A percentile compares a stretch with the other conserved stretches of the same genome.
Conservation (phyloP, 306 rosid species). For the Dalbergia cultrata region DNA sequence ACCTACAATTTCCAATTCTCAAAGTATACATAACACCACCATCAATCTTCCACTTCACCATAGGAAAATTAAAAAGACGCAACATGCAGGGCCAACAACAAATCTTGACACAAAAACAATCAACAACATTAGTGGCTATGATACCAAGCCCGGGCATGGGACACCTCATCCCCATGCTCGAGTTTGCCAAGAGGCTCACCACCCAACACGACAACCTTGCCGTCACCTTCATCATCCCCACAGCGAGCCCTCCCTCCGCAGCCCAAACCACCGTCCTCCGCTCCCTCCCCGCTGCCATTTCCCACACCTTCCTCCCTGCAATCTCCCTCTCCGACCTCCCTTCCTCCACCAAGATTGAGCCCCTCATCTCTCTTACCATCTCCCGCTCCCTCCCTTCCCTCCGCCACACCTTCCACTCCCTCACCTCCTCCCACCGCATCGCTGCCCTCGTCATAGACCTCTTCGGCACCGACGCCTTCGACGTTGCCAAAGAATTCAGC, state of each 20-base stretch:
- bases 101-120: neutral
- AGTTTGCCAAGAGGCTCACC: conserved; percentile 69
- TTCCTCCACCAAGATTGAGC: conserved; percentile 7
- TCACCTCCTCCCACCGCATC: neutral
- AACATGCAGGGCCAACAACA: conserved; percentile 45
- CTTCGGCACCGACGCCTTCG: conserved; percentile 70
- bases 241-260: conserved; percentile 60
- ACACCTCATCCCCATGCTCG: conserved; percentile 81
- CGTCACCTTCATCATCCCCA: conserved; percentile 66
- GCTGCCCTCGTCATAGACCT: conserved; percentile 61
- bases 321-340: conserved; percentile 39
- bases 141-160: conserved; percentile 86
- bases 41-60: neutral
- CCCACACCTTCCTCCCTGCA: conserved; percentile 45
- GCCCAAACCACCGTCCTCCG: conserved; percentile 58
- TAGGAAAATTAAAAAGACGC: no score
- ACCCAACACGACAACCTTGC: conserved; percentile 43
- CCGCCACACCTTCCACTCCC: conserved; percentile 21
- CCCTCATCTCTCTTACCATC: conserved; percentile 47
- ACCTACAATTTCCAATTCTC: no score
- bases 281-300: conserved; percentile 42
- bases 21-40: no score
- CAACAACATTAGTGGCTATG: conserved; percentile 53
- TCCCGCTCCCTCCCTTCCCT: conserved; percentile 50
- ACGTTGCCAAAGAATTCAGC: conserved; percentile 54